Percentiles rank a stretch among this genome's conserved stretches.
Evolutionary conservation across 106 monocot genomes (phyloP).

Genomic region (Dioscorea dumetorum): DNA sequence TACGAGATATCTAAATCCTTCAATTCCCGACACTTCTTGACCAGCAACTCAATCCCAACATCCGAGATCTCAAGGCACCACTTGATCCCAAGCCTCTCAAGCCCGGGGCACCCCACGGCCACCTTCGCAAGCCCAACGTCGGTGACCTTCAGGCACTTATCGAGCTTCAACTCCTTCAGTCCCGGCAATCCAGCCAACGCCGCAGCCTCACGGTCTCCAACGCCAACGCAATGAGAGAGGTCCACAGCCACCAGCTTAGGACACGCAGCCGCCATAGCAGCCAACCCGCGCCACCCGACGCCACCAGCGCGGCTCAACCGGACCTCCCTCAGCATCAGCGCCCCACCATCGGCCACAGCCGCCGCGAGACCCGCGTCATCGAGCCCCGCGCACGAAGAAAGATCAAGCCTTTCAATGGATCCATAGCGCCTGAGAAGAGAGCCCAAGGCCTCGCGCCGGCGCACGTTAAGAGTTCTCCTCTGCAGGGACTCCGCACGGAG

Average conservation of each 20-base stretch:
- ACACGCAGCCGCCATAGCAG: conserved; percentile 45
- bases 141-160: conserved; percentile 68
- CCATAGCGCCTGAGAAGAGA: conserved; percentile 33
- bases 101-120: conserved; percentile 46
- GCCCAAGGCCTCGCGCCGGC: conserved; percentile 34
- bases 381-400: conserved; percentile 48
- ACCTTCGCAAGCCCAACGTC: conserved; percentile 78
- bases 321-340: conserved; percentile 19
- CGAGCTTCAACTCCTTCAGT: conserved; percentile 49
- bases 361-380: conserved; percentile 27
- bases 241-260: conserved; percentile 61
- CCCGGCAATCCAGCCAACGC: conserved; percentile 39
- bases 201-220: conserved; percentile 75
- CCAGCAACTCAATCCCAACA: conserved; percentile 69
- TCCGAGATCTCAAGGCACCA: conserved; percentile 85
- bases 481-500: conserved; percentile 41
- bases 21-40: conserved; percentile 65
- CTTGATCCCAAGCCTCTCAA: conserved; percentile 61
- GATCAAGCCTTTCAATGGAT: conserved; percentile 45
- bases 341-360: conserved; percentile 1
- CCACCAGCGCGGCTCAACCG: conserved; percentile 42
- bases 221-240: conserved; percentile 51
- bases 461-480: conserved; percentile 30
- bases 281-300: conserved; percentile 66
- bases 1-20: conserved; percentile 65